These are phyloP conservation scores for Macrolepiota fuliginosa DNA, from an alignment of 768 basidiomycete species.

Conservation along the genomic window DNA sequence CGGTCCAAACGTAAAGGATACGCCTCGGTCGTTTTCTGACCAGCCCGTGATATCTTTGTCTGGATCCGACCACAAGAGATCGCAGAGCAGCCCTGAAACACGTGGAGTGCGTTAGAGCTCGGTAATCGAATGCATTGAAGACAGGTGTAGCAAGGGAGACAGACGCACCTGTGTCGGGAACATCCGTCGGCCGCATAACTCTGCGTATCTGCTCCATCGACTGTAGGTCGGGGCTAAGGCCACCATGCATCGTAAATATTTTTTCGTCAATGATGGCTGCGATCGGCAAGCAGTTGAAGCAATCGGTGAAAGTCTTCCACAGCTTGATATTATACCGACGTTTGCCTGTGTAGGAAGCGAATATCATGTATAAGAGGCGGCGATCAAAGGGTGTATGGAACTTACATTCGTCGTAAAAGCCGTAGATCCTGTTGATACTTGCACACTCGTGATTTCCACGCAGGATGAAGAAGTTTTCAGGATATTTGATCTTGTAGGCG, in stretches of 20 bases:
- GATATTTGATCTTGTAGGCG: slow-evolving; percentile 99
- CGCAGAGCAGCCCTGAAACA: slow-evolving; percentile 75
- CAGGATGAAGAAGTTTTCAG: slow-evolving; percentile 99
- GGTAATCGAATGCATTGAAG: background rate
- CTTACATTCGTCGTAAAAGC: slow-evolving; percentile 99
- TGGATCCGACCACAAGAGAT: slow-evolving; percentile 98
- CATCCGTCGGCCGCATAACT: slow-evolving; percentile 98
- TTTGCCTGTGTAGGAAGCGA: slow-evolving; percentile 65
- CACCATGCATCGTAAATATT: slow-evolving; percentile 99
- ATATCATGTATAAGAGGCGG: slow-evolving; percentile 7
- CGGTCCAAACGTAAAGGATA: slow-evolving; percentile 98
- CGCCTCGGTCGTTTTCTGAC: slow-evolving; percentile 99
- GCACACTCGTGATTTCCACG: slow-evolving; percentile 99
- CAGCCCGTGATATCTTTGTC: slow-evolving; percentile 99
- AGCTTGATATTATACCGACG: slow-evolving; percentile 99
- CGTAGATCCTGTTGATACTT: slow-evolving; percentile 99
- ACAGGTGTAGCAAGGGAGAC: background rate
- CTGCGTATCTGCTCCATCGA: slow-evolving; percentile 99
- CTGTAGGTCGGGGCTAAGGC: slow-evolving; percentile 94
- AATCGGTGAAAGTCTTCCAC: slow-evolving; percentile 99
- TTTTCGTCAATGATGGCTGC: slow-evolving; percentile 99
- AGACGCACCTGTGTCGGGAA: slow-evolving; percentile 89
- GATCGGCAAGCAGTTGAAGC: slow-evolving; percentile 99
- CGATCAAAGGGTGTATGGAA: slow-evolving; percentile 19
- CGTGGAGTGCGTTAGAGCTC: background rate